Conservation (phyloP, 2,329 filamentous ascomycete species). For the Phialophora chinensis region DNA sequence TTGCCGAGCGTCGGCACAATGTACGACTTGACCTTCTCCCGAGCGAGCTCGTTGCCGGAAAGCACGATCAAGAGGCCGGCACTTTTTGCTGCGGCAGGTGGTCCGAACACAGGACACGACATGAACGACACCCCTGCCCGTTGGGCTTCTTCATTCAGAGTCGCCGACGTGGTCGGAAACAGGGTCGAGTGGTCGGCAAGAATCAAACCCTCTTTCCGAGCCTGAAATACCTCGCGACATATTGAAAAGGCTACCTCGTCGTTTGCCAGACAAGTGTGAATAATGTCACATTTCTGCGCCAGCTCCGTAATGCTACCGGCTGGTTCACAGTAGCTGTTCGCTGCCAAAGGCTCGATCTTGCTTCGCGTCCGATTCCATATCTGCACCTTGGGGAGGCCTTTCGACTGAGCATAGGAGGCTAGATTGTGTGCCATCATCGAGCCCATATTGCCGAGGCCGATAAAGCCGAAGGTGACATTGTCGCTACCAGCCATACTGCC, state of each 20-base stretch:
- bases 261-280: slow-evolving; percentile 21
- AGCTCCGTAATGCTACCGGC: not conserved
- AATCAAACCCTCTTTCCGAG: slow-evolving; percentile 10
- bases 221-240: slow-evolving; percentile 12
- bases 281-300: slow-evolving; percentile 15
- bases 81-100: slow-evolving; percentile 18
- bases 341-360: slow-evolving; percentile 10
- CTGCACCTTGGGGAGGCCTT: slow-evolving; percentile 16
- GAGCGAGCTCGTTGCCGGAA: slow-evolving; percentile 2
- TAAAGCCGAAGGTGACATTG: slow-evolving; percentile 15
- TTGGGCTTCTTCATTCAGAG: slow-evolving; percentile 12
- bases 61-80: slow-evolving; percentile 20
- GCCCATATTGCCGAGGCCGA: slow-evolving; percentile 22
- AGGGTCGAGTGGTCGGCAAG: slow-evolving; percentile 20
- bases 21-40: slow-evolving; percentile 15
- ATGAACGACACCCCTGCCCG: slow-evolving; percentile 13
- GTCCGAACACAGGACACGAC: slow-evolving; percentile 23
- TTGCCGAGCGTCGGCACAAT: slow-evolving; percentile 22
- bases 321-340: slow-evolving; percentile 14
- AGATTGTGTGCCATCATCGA: slow-evolving; percentile 19
- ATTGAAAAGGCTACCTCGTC: slow-evolving; percentile 17
- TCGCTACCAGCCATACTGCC: slow-evolving; percentile 5
- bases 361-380: slow-evolving; percentile 18
- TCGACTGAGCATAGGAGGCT: slow-evolving; percentile 13
- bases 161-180: slow-evolving; percentile 18